Percentiles rank a stretch among this genome's conserved stretches.
These are phyloP conservation scores for Euryodendron excelsum DNA, from an alignment of 148 eudicot genomes.

Conservation along the genomic window DNA sequence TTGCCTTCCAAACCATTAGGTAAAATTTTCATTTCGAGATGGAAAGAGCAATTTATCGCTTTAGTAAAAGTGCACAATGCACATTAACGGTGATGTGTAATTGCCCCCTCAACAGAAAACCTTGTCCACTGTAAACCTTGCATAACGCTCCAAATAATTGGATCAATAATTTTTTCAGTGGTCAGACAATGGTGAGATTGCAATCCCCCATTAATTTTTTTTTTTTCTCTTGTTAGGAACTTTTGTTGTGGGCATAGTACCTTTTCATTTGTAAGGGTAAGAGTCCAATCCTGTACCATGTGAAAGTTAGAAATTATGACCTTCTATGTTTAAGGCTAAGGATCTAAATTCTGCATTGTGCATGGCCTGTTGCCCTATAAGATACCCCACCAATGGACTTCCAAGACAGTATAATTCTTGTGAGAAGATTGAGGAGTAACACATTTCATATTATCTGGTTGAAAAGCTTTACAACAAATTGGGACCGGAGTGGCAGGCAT, in stretches of 20 bases:
- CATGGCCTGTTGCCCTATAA: no score
- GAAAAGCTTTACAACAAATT: neutral
- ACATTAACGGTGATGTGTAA: neutral
- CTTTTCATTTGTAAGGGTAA: neutral
- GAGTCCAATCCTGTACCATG: neutral
- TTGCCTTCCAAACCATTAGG: neutral
- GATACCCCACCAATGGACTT: neutral
- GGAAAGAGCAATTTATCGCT: neutral
- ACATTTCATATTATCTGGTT: neutral
- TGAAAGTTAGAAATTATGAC: neutral
- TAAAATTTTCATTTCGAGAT: neutral
- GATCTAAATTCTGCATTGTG: no score
- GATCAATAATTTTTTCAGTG: no score
- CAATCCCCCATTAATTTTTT: neutral
- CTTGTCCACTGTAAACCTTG: neutral
- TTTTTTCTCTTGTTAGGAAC: neutral
- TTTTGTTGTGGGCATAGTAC: neutral
- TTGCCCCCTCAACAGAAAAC: neutral
- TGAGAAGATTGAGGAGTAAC: neutral
- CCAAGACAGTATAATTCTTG: neutral
- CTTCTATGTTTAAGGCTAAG: no score
- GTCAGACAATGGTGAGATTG: neutral
- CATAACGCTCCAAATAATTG: neutral
- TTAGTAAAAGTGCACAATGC: neutral
- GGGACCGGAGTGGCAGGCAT: neutral